Conservation (phyloP, 73 alveolate genomes). For the Blepharisma stoltei region DNA sequence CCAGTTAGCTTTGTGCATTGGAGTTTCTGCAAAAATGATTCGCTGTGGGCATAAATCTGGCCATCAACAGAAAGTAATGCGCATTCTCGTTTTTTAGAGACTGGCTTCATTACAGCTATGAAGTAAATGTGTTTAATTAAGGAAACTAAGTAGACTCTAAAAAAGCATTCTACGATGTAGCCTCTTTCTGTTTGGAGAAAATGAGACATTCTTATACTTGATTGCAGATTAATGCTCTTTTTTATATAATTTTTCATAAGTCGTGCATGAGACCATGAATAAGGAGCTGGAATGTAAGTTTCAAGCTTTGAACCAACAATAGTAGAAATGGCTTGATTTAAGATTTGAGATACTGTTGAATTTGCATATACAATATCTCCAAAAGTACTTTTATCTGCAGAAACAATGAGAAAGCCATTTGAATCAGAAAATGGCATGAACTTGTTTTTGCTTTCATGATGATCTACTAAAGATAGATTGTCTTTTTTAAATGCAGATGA, state of each 20-base stretch:
- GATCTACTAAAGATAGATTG: not conserved
- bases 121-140: not conserved
- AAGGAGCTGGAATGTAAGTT: not conserved
- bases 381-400: not conserved
- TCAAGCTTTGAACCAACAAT: not conserved
- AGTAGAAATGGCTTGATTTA: not conserved
- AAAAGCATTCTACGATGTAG: not conserved
- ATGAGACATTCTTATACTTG: not conserved
- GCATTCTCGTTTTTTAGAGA: not conserved
- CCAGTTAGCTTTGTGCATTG: no score
- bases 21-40: not conserved
- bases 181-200: constrained; percentile 25
- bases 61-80: not conserved
- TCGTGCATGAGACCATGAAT: not conserved
- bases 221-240: not conserved
- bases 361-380: not conserved
- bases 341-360: not conserved
- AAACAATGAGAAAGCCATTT: constrained; percentile 10
- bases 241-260: not conserved
- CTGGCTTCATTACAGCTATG: not conserved
- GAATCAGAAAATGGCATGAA: not conserved
- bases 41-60: not conserved
- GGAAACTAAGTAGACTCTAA: not conserved
- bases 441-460: not conserved
- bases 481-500: not conserved